phyloP scores from a whole-genome alignment of 495 filamentous ascomycete species.

The Elaphomyces granulatus region DNA sequence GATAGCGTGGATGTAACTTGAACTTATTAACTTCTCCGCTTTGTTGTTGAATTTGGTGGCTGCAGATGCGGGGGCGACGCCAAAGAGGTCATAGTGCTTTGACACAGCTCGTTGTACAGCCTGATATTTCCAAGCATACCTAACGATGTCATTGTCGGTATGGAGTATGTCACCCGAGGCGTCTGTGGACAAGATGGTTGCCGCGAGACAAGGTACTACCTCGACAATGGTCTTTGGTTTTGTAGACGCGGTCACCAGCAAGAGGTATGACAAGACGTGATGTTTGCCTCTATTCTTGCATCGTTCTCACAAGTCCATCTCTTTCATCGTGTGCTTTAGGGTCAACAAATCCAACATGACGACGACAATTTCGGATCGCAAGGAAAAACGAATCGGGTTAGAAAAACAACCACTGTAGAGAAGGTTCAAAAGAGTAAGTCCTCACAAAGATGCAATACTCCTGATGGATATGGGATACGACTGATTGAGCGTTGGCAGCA shows the following conservation, averaged over 20 bases:
- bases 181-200: slow-evolving; percentile 51
- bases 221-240: slow-evolving; percentile 51
- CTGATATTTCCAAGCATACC: no score
- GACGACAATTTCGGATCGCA: slow-evolving; percentile 58
- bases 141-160: no score
- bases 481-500: slow-evolving; percentile 23
- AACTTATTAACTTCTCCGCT: no score
- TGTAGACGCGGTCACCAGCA: slow-evolving; percentile 54
- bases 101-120: no score
- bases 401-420: slow-evolving; percentile 38
- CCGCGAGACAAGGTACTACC: slow-evolving; percentile 42
- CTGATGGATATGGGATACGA: no score
- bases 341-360: slow-evolving; percentile 49
- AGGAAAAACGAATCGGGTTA: slow-evolving; percentile 44
- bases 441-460: neutral
- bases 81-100: no score
- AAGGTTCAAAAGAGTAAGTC: slow-evolving; percentile 33
- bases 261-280: slow-evolving; percentile 31
- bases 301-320: no score
- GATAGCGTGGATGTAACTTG: no score
- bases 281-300: no score
- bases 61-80: no score
- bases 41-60: no score
- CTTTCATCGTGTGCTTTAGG: slow-evolving; percentile 13
- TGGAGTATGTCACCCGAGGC: slow-evolving; percentile 44